phyloP scores from a whole-genome alignment of 441 rosid genomes.

The Sinapis alba region DNA sequence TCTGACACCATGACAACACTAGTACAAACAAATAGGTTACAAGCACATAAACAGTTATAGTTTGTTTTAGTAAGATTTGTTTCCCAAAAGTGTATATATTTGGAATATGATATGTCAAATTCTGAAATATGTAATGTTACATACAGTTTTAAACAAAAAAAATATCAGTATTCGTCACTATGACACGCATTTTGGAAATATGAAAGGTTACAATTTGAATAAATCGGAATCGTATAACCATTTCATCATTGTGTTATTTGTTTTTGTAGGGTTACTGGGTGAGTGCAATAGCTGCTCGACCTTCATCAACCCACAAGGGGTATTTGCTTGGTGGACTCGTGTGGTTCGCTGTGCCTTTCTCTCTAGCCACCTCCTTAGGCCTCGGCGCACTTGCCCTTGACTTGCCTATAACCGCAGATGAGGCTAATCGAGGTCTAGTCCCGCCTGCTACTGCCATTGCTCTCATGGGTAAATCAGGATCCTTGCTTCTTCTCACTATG shows the following conservation, averaged over 20 bases:
- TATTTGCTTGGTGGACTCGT: slow-evolving; percentile 91
- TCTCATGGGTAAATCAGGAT: slow-evolving; percentile 95
- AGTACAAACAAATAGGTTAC: not conserved
- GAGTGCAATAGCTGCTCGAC: slow-evolving; percentile 95
- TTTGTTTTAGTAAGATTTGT: not conserved
- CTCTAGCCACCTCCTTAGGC: slow-evolving; percentile 89
- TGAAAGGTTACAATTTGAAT: not conserved
- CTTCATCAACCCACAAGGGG: slow-evolving; percentile 96
- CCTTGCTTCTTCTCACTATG: slow-evolving; percentile 90
- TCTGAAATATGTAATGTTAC: not conserved
- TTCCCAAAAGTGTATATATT: not conserved
- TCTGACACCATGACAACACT: not conserved
- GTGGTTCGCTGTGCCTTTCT: slow-evolving; percentile 97
- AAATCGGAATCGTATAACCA: not conserved
- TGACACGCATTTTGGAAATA: not conserved
- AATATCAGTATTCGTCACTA: not conserved
- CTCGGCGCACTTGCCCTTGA: slow-evolving; percentile 93
- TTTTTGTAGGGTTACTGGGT: slow-evolving; percentile 85
- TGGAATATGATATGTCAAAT: not conserved
- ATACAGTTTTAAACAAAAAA: not conserved
- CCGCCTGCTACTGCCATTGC: slow-evolving; percentile 97
- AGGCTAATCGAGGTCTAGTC: slow-evolving; percentile 85
- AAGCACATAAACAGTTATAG: not conserved
- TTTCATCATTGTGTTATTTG: not conserved
- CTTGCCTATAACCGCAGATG: slow-evolving; percentile 67